Base-by-base conservation (phyloP, 2,329 filamentous ascomycete species). In the Incumbomyces delicatus region DNA sequence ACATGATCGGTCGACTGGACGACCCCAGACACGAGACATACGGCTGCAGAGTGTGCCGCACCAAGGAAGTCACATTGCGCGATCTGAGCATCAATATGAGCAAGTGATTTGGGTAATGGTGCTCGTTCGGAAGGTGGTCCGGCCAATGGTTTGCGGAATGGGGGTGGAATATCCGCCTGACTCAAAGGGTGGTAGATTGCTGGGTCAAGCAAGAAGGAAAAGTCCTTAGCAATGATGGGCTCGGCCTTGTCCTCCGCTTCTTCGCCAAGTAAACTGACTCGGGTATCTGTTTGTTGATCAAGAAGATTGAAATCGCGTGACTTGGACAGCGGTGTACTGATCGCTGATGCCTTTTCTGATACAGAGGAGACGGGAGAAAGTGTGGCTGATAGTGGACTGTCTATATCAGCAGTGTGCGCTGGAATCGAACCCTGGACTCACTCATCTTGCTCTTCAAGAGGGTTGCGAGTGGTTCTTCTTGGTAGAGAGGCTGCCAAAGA, bases 151-250 rank as follows among this genome's bases (percentile, higher is more conserved):
- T 77, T 77, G 50, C 85, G 79, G 63, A 95, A 90, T 2, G 87
- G 68, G 6, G 67, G 66, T 3, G 77, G 76, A 37, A 79, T 66
- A 42, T 75, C 70, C 37, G 79, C 73, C 13, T 75, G 76, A 1
- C 83, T 81, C 18, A 95, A 72, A 1, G 83, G 80, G 61, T 95
- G 89, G 69, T 90, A 95, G 47, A 89, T 83, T 53, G 87, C 79
- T 2, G 86, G 81, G 16, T 82, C 78, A 10, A 92, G 76, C 38
- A 95, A 79, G 62, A 84, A 90, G 14, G 81, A 79, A 55, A 95
- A 85, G 67, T 94, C 83, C 58, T 85, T 84, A n/a, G 71, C 62
- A 10, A 66, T 57, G 47, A 68, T 38, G 42, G 41, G 12, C 38
- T 32, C 29, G 54, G 49, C 39, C 38, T 38, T 35, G 29, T 44